Conservation (phyloP, 2,329 filamentous ascomycete genomes). For the Sporothrix euskadiensis region DNA sequence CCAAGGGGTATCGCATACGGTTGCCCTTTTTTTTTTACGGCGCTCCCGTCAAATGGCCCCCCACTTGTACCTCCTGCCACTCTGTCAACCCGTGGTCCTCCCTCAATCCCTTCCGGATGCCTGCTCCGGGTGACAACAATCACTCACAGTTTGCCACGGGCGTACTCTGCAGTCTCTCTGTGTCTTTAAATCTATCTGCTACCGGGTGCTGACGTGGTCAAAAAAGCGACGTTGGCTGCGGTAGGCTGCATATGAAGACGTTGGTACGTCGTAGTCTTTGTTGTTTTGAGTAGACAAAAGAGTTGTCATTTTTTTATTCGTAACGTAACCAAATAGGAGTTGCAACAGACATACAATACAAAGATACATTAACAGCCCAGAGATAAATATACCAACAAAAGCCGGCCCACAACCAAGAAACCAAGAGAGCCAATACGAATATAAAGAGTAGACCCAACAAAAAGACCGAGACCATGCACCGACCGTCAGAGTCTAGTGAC, state of each 20-base stretch:
- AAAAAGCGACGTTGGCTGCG: neutral
- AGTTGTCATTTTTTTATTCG: neutral
- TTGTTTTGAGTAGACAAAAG: neutral
- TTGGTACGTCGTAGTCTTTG: neutral
- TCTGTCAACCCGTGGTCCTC: neutral
- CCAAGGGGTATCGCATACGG: neutral
- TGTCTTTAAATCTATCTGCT: neutral
- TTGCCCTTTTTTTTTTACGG: neutral
- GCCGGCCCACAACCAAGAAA: neutral
- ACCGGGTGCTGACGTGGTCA: slow-evolving; percentile 17
- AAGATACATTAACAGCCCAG: neutral
- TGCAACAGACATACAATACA: neutral
- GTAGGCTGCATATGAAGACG: neutral
- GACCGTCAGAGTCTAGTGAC: neutral
- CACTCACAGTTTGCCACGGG: neutral
- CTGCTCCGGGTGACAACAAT: neutral
- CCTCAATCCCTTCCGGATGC: neutral
- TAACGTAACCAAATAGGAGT: neutral
- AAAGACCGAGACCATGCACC: neutral
- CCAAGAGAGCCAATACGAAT: neutral
- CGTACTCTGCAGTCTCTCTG: neutral
- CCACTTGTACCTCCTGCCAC: neutral
- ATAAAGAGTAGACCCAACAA: neutral
- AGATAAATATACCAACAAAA: neutral
- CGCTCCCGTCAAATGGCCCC: neutral